A percentile compares a stretch with the other conserved stretches of the same genome.
Evolutionary conservation across 2,329 filamentous ascomycete species (phyloP).

Genomic region (Thielaviopsis punctulata): DNA sequence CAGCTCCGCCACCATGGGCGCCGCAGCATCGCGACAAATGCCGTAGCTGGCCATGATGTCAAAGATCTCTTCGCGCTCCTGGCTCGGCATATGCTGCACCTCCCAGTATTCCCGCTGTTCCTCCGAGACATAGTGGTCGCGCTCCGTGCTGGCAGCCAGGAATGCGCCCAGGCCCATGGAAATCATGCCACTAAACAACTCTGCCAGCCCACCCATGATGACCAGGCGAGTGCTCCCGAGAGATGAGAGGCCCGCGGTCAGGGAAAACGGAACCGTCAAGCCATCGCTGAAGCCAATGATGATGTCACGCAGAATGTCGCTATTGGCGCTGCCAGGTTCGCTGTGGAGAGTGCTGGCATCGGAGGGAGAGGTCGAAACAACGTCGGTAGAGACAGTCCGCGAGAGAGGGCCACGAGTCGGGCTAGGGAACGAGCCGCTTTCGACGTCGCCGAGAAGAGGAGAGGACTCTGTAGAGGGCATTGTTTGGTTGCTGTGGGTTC

Average conservation of each 20-base stretch:
- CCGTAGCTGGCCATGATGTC: conserved; percentile 34
- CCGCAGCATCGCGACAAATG: conserved; percentile 25
- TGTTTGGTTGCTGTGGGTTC: background rate
- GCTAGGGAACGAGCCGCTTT: background rate
- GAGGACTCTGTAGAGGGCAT: conserved; percentile 3
- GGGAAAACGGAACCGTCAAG: conserved; percentile 62
- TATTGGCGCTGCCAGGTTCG: conserved; percentile 20
- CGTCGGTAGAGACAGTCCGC: conserved; percentile 12
- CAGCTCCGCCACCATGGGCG: conserved; percentile 32
- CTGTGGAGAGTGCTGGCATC: conserved; percentile 10
- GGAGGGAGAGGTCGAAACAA: conserved; percentile 14
- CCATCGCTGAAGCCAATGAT: conserved; percentile 67
- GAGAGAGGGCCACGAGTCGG: background rate
- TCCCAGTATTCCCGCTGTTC: conserved; percentile 27
- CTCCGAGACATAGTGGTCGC: conserved; percentile 32
- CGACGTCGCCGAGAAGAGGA: conserved; percentile 6
- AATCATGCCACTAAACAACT: conserved; percentile 59
- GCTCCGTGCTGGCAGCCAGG: conserved; percentile 45
- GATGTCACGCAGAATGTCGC: conserved; percentile 39
- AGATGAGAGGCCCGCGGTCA: conserved; percentile 55
- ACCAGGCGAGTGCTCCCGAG: conserved; percentile 49
- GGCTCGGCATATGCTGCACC: conserved; percentile 25
- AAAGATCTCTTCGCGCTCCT: conserved; percentile 31
- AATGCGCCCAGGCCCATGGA: conserved; percentile 65
- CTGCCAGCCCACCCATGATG: conserved; percentile 55